Evolutionary conservation across 2,329 filamentous ascomycete genomes (phyloP), one percentile per base, ranked within the genome.

Genomic region (Alternaria ventricosa): DNA sequence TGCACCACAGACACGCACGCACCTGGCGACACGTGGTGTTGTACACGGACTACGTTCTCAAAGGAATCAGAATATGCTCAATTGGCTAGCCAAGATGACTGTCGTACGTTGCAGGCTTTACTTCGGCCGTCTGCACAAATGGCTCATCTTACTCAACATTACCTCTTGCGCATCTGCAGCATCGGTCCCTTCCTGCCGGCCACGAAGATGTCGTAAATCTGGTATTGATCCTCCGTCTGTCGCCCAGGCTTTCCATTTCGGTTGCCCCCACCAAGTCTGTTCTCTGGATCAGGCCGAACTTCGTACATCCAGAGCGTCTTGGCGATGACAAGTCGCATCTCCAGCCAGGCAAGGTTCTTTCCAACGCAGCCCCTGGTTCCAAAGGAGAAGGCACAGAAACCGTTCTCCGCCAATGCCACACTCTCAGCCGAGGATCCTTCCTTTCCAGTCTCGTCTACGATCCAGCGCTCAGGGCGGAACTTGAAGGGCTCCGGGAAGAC

Each of bases 131-230:
- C 30, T 15, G 49, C 22, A 36, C 20, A 53, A 53, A 23, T 12
- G 20, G 36, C 49, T 36, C 30, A 53, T 22, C 20, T 33, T 8
- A 50, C 15, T 60, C 41, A 49, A 43, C 23, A 20, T 27, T 63
- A 45, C 44, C 60, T 63, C 45, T 49, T 63, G 15, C 56, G 58
- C 44, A 73, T 54, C 56, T 76, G 69, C 8, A 79, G 60, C 54
- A 78, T 70, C 5, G 79, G 78, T 7, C 79, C 78, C 60, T 79
- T 71, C 54, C 75, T 72, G 28, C 70, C 68, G 3, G 71, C 70
- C 41, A 78, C 65, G 61, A 78, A 74, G 30, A 71, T 69, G 13
- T 75, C 73, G 41, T 71, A 74, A 3, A 68, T 70, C 59, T 75
- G 73, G 44, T 72, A 75, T 61, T 75, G 71, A 27, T 70, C 64